Base-by-base conservation (phyloP, 1,284 basidiomycete genomes). In the Sphagnurus paluster region DNA sequence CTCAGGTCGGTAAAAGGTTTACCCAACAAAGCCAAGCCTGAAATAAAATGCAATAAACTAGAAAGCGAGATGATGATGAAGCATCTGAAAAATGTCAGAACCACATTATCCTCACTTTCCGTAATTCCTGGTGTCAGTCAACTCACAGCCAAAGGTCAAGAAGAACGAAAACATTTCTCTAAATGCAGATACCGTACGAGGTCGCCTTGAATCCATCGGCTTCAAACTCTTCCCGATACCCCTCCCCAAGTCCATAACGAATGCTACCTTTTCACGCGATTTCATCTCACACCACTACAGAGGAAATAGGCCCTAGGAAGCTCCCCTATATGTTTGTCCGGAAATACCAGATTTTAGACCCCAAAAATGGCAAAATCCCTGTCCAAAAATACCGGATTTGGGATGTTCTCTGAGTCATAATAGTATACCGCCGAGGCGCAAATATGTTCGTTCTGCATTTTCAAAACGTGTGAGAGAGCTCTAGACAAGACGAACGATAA, bases 401-500 rank as follows among this genome's bases (percentile, higher is more conserved):
- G n/a, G 46, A 67, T 61, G 49, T 68, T 68, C 3, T 54, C 50
- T 32, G 44, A 55, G 21, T 53, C 54, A 35, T 63, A 62, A 39
- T 64, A 65, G 37, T 71, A 74, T 13, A 73, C 61, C 1, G 65
- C 69, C 2, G 66, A 67, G 11, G 68, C 65, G 14, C 68, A 68
- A 42, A 76, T 76, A 35, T 61, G 55, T 50, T 71, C 71, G 51
- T 72, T 77, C 54, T 59, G 23, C 7, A 38, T 2, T 9, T 19
- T 34, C 11, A 6, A 4, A 14, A 34, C n/a, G n/a, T 20, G 24
- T n/a, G 29, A 2, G 5, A 19, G 41, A n/a, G 25, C n/a, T n/a
- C n/a, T 33, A 16, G n/a, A 42, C 16, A 32, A 26, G 38, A 25
- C 39, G 11, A 37, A 13, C n/a, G n/a, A n/a, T n/a, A n/a, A n/a